A percentile compares a stretch with the other conserved stretches of the same genome.
phyloP scores from a whole-genome alignment of 2,329 filamentous ascomycete genomes.

The Sporothrix mexicana region DNA sequence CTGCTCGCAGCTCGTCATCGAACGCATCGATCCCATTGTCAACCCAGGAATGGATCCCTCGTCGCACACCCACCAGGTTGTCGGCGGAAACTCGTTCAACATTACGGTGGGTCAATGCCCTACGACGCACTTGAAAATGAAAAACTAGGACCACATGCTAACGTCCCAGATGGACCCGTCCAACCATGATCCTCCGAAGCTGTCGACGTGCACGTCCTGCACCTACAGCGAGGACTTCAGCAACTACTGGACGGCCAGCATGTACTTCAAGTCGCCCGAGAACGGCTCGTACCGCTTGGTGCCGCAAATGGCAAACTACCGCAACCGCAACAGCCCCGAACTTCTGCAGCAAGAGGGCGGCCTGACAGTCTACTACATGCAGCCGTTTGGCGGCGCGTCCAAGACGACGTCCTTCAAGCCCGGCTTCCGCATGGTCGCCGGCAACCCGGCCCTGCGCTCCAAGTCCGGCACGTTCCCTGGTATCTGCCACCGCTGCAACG shows the following conservation, averaged over 20 bases:
- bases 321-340: slow-evolving; percentile 36
- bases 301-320: slow-evolving; percentile 40
- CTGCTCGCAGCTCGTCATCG: slow-evolving; percentile 43
- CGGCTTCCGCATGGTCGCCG: slow-evolving; percentile 52
- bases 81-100: slow-evolving; percentile 34
- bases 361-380: slow-evolving; percentile 47
- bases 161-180: slow-evolving; percentile 41
- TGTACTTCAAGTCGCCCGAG: slow-evolving; percentile 39
- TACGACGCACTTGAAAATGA: background rate
- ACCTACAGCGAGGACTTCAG: slow-evolving; percentile 45
- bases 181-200: slow-evolving; percentile 33
- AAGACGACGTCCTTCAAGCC: slow-evolving; percentile 51
- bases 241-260: slow-evolving; percentile 46
- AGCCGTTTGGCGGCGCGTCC: slow-evolving; percentile 36
- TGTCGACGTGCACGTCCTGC: slow-evolving; percentile 45
- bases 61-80: slow-evolving; percentile 40
- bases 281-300: slow-evolving; percentile 40
- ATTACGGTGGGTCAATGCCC: slow-evolving; percentile 12
- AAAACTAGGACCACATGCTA: background rate
- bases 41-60: slow-evolving; percentile 38
- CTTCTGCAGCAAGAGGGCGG: slow-evolving; percentile 40
- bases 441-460: slow-evolving; percentile 46
- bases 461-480: slow-evolving; percentile 39
- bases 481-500: slow-evolving; percentile 54
- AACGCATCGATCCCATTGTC: slow-evolving; percentile 42